Conservation (phyloP, 805 yeast genomes). For the Millerozyma acaciae region DNA sequence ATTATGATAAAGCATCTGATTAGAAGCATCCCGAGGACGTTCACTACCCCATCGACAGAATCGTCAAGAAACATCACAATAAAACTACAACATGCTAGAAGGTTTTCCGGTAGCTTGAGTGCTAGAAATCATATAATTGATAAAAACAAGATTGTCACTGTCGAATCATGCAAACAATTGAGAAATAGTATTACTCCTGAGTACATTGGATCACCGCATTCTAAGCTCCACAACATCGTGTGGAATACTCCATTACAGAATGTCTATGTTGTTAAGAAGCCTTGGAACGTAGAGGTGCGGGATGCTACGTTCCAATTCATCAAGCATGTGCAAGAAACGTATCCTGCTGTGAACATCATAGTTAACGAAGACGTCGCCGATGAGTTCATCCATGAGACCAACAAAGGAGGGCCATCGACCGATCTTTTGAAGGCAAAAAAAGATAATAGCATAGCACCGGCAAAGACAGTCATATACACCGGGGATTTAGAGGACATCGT, state of each 20-base stretch:
- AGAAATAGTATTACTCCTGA: slow-evolving; percentile 38
- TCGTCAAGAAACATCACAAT: too few relatives aligned
- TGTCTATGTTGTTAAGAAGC: slow-evolving; percentile 79
- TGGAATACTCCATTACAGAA: slow-evolving; percentile 78
- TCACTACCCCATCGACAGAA: too few relatives aligned
- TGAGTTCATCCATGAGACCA: slow-evolving; percentile 46
- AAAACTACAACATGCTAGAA: too few relatives aligned
- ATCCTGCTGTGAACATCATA: slow-evolving; percentile 74
- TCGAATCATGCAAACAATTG: slow-evolving; percentile 13
- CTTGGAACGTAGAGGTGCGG: slow-evolving; percentile 64
- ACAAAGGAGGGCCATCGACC: slow-evolving; percentile 13
- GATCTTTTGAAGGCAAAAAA: slow-evolving; percentile 3
- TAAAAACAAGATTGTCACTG: slow-evolving; percentile 5
- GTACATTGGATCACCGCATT: slow-evolving; percentile 50
- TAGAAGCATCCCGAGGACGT: too few relatives aligned
- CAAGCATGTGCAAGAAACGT: slow-evolving; percentile 51
- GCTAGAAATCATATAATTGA: too few relatives aligned
- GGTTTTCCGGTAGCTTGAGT: too few relatives aligned
- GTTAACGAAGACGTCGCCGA: slow-evolving; percentile 71
- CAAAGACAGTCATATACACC: slow-evolving; percentile 41
- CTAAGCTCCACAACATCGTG: slow-evolving; percentile 56
- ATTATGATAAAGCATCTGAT: too few relatives aligned
- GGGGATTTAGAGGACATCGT: slow-evolving; percentile 58
- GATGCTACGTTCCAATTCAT: slow-evolving; percentile 66
- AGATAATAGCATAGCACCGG: slow-evolving; percentile 21